Base-by-base conservation (phyloP, 2,329 filamentous ascomycete species). In the Leptographium wingfieldii region DNA sequence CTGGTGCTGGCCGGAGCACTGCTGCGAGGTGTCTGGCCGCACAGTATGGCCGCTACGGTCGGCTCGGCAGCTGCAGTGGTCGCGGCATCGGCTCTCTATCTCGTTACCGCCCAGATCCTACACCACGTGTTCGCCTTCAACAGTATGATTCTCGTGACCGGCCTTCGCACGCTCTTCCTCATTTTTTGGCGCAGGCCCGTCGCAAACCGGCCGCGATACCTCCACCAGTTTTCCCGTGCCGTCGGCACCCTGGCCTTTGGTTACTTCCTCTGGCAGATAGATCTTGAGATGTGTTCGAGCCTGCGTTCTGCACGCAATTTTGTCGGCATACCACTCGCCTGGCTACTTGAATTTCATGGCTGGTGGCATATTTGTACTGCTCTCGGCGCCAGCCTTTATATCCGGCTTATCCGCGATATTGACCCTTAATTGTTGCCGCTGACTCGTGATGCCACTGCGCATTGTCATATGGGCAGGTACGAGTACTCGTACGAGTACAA, bases 331-430 rank as follows among this genome's bases (percentile, higher is more conserved):
- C 82, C 82, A 0, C 80, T 73, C 75, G 78, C 76, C 1, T 82
- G 79, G 68, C 40, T 80, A 0, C 67, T 85, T 5, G 82, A 85
- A 69, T 66, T 84, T 16, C 82, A 85, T 65, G 82, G 81, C 1
- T 85, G 81, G 82, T 85, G 82, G 82, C 82, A 85, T 65, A 69
- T 85, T 19, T 69, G 83, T 31, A 85, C 82, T 0, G 82, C 80
- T 0, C 70, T 81, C 25, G 77, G 79, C 0, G 80, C 81, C 5
- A 74, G 74, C 29, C 66, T 67, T 55, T 73, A 73, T 52, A 76
- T 76, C 68, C 63, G 70, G 60, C 60, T 72, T 31, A 66, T 69
- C 14, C 66, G 71, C 61, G 69, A 72, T 53, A 57, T 71, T 11
- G 27, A 58, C 11, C 51, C 56, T n/a, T 56, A n/a, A 43, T 9